Conservation (phyloP, 2,329 filamentous ascomycete species). For the Ceratocystis smalleyi region DNA sequence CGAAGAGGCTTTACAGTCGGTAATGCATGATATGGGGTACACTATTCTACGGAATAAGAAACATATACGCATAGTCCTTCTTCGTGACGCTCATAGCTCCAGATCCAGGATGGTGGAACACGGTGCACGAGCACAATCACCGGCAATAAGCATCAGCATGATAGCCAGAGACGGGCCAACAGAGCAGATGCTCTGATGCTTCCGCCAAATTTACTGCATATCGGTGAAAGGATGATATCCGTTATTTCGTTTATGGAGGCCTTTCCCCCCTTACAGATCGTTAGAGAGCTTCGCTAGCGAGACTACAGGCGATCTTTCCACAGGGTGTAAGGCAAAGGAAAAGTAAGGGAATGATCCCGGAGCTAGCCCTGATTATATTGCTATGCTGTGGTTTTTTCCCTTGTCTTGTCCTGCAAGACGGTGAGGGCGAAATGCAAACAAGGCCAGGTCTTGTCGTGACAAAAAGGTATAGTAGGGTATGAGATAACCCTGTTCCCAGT, state of each 20-base stretch:
- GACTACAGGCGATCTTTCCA: background rate
- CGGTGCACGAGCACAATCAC: no score
- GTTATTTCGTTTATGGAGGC: background rate
- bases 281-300: background rate
- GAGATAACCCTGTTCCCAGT: background rate
- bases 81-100: background rate
- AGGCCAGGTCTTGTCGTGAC: background rate
- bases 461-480: background rate
- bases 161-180: background rate
- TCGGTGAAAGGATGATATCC: background rate
- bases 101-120: background rate
- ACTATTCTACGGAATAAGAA: slow-evolving; percentile 1
- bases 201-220: background rate
- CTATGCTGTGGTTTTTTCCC: background rate
- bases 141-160: background rate
- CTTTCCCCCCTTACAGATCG: background rate
- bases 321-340: background rate
- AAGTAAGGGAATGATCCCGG: background rate
- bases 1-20: background rate
- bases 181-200: background rate
- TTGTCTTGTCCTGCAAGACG: background rate
- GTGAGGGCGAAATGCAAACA: background rate
- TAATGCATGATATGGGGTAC: background rate
- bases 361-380: background rate
- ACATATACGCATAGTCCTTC: slow-evolving; percentile 2